Conservation (phyloP, 495 filamentous ascomycete genomes). For the Pseudoneurospora amorphoporcata region DNA sequence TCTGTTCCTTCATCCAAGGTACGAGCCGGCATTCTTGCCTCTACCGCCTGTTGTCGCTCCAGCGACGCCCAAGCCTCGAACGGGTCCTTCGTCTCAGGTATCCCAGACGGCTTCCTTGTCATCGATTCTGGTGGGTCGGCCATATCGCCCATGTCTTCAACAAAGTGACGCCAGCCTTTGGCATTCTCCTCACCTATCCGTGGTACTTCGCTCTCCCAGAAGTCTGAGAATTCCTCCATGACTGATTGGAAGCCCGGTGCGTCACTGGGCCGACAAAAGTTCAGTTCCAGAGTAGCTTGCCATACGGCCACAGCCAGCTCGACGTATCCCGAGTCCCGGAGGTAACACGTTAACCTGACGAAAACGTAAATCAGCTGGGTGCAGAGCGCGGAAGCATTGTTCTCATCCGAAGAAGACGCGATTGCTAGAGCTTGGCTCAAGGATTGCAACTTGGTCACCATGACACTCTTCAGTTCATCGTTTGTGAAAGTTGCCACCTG, state of each 20-base stretch:
- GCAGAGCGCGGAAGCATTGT: slow-evolving; percentile 8
- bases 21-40: slow-evolving; percentile 53
- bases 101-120: slow-evolving; percentile 1
- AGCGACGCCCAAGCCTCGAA: slow-evolving; percentile 48
- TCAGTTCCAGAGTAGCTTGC: slow-evolving; percentile 73
- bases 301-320: slow-evolving; percentile 71
- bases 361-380: slow-evolving; percentile 61
- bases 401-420: slow-evolving; percentile 19
- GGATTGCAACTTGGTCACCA: slow-evolving; percentile 42
- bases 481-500: slow-evolving; percentile 58
- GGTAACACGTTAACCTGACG: slow-evolving; percentile 59
- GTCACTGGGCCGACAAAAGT: slow-evolving; percentile 42
- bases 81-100: slow-evolving; percentile 24
- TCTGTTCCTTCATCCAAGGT: slow-evolving; percentile 51
- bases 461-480: slow-evolving; percentile 48
- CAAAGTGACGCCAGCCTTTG: slow-evolving; percentile 57
- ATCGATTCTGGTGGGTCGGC: slow-evolving; percentile 29
- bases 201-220: slow-evolving; percentile 80
- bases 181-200: slow-evolving; percentile 68
- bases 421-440: slow-evolving; percentile 30
- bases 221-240: slow-evolving; percentile 47
- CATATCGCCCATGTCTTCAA: slow-evolving; percentile 18
- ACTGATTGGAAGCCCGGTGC: slow-evolving; percentile 21
- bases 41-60: slow-evolving; percentile 42
- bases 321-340: slow-evolving; percentile 69